These are phyloP conservation scores for Alternaria sp. DNA, from an alignment of 2,329 filamentous ascomycete genomes.

Conservation along the genomic window DNA sequence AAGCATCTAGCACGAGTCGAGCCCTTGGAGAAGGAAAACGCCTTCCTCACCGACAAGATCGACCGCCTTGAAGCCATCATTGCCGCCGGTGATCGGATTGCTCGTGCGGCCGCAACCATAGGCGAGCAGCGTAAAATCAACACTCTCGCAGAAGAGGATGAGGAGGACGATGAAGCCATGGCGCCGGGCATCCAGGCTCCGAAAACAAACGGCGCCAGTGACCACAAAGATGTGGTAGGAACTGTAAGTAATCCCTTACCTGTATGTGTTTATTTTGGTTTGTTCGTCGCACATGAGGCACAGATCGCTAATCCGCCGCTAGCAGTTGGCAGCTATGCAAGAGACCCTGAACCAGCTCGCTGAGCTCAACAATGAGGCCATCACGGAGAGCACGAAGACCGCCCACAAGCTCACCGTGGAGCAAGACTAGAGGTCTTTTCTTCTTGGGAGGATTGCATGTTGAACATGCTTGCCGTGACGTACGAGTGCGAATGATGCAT, in stretches of 20 bases:
- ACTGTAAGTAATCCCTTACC: conserved; percentile 38
- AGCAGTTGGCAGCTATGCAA: conserved; percentile 50
- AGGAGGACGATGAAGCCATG: conserved; percentile 20
- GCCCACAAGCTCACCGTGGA: conserved; percentile 39
- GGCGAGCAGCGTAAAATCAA: conserved; percentile 44
- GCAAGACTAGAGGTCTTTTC: conserved; percentile 26
- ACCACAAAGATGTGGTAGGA: conserved; percentile 37
- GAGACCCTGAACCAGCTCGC: conserved; percentile 43
- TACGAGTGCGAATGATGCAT: neutral
- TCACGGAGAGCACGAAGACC: conserved; percentile 43
- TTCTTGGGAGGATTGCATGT: neutral
- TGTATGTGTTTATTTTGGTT: conserved; percentile 4
- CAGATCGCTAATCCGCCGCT: conserved; percentile 36
- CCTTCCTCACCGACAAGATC: conserved; percentile 39
- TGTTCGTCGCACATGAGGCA: neutral
- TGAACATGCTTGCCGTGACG: neutral
- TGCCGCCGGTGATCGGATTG: conserved; percentile 44
- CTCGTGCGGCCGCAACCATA: conserved; percentile 43
- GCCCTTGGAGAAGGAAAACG: conserved; percentile 43
- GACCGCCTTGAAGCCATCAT: conserved; percentile 45
- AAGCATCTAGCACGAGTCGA: conserved; percentile 46
- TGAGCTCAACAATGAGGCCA: conserved; percentile 45
- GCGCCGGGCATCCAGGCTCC: conserved; percentile 4
- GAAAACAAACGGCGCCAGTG: conserved; percentile 11
- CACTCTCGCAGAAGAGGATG: conserved; percentile 39